A percentile compares a stretch with the other conserved stretches of the same genome.
Conservation (phyloP, 805 yeast genomes). For the Wickerhamiella nectarea region DNA sequence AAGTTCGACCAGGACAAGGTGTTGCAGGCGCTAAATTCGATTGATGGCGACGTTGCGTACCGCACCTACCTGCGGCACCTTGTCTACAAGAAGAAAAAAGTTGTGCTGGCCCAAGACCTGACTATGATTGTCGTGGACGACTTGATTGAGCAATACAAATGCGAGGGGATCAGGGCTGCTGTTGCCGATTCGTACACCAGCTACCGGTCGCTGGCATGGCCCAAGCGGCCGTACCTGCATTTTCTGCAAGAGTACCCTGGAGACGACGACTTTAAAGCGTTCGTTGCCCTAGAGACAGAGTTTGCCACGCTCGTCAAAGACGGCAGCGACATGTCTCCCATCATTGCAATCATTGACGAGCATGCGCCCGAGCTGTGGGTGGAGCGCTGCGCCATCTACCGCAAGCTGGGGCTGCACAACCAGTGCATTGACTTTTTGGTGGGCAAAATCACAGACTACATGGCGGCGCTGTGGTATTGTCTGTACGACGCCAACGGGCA, state of each 20-base stretch:
- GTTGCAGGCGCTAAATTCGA: conserved; percentile 22
- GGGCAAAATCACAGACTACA: conserved; percentile 24
- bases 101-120: conserved; percentile 23
- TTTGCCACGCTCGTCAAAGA: conserved; percentile 9
- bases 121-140: conserved; percentile 25
- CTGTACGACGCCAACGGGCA: conserved; percentile 15
- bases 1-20: conserved; percentile 22
- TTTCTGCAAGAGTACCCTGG: conserved; percentile 11
- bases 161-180: conserved; percentile 12
- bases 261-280: conserved; percentile 17
- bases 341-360: conserved; percentile 18
- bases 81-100: conserved; percentile 21
- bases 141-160: conserved; percentile 20
- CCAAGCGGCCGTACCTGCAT: conserved; percentile 21
- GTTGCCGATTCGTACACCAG: conserved; percentile 18
- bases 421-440: conserved; percentile 25
- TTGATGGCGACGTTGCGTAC: conserved; percentile 27
- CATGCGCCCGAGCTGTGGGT: conserved; percentile 19
- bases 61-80: conserved; percentile 25
- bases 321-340: conserved; percentile 8
- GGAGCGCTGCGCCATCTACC: conserved; percentile 26
- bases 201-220: conserved; percentile 22
- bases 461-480: conserved; percentile 26
- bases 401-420: conserved; percentile 24
- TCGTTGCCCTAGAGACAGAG: conserved; percentile 19